Evolutionary conservation across 495 filamentous ascomycete species (phyloP), one percentile per base, ranked within the genome.

Genomic region (Annulohypoxylon moriforme): DNA sequence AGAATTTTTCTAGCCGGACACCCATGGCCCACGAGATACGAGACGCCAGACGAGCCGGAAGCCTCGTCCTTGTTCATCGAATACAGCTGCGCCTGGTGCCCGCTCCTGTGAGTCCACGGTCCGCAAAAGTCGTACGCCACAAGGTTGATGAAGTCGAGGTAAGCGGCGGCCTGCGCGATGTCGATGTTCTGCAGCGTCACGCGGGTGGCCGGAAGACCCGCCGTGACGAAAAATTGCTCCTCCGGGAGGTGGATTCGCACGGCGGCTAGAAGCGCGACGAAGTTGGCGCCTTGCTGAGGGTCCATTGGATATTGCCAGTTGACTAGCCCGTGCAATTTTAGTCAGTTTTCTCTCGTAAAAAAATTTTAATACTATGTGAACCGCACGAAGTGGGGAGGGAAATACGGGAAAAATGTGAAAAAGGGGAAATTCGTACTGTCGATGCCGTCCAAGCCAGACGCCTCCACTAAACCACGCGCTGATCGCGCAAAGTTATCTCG

Each of bases 71-170:
- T 79, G 53, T 76, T 78, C 29, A 89, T 86, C 11, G 90, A 83
- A 74, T 89, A 93, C 1, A 97, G 87, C 75, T 95, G 92, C 16
- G 93, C 88, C 38, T 96, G 93, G 78, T 96, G 92, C 14, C 92
- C 93, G 36, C 87, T 87, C 59, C 85, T 81, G 44, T 83, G 76
- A 2, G 87, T 85, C 94, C 93, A 96, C 0, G 91, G 86, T 0
- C 93, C 93, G n/a, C 86, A 87, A 78, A 96, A 97, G 78, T 97
- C 94, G 76, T 96, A 97, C 5, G 92, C 86, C 87, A 91, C 94
- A 22, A 97, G 79, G 74, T 96, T 96, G 75, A 97, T 82, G 60
- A 90, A 86, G 79, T 97, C 93, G 42, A 97, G 84, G 58, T 92
- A 89, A 46, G 86, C 78, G 20, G 89, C 83, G 0, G 90, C 89